These are phyloP conservation scores for Exobasidium cylindrosporum DNA, from an alignment of 1,284 basidiomycete species.

Conservation along the genomic window DNA sequence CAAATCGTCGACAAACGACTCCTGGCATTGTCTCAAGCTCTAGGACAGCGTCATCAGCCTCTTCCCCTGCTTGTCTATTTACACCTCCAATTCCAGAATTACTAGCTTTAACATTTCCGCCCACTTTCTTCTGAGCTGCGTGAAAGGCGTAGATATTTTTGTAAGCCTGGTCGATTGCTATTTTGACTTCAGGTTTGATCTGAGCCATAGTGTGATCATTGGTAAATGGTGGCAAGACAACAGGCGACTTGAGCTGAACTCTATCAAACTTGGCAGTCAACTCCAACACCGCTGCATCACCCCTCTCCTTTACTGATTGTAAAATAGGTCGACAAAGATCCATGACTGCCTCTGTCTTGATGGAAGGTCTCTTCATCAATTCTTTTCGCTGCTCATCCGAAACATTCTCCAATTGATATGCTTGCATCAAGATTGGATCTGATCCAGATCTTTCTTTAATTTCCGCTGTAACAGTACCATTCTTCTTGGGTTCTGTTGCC, in stretches of 20 bases:
- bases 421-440: constrained; percentile 59
- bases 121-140: constrained; percentile 51
- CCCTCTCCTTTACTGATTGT: constrained; percentile 75
- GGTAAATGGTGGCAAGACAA: constrained; percentile 49
- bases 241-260: constrained; percentile 63
- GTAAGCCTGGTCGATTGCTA: constrained; percentile 89
- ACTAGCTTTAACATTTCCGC: constrained; percentile 60
- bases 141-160: constrained; percentile 69
- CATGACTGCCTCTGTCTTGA: constrained; percentile 91
- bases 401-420: constrained; percentile 52
- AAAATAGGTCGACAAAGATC: constrained; percentile 92
- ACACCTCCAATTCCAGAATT: constrained; percentile 20
- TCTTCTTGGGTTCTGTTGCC: constrained; percentile 4
- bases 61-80: constrained; percentile 54
- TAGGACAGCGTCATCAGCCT: constrained; percentile 64
- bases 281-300: constrained; percentile 82
- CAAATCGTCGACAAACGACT: constrained; percentile 70
- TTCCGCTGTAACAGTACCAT: constrained; percentile 14
- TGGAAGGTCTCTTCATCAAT: constrained; percentile 83
- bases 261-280: constrained; percentile 93
- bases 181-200: constrained; percentile 60
- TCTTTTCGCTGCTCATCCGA: constrained; percentile 64
- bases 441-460: constrained; percentile 42
- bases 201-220: constrained; percentile 59
- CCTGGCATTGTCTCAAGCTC: constrained; percentile 97